These are phyloP conservation scores for Colletotrichum sp. DNA, from an alignment of 2,329 filamentous ascomycete genomes.

Conservation along the genomic window DNA sequence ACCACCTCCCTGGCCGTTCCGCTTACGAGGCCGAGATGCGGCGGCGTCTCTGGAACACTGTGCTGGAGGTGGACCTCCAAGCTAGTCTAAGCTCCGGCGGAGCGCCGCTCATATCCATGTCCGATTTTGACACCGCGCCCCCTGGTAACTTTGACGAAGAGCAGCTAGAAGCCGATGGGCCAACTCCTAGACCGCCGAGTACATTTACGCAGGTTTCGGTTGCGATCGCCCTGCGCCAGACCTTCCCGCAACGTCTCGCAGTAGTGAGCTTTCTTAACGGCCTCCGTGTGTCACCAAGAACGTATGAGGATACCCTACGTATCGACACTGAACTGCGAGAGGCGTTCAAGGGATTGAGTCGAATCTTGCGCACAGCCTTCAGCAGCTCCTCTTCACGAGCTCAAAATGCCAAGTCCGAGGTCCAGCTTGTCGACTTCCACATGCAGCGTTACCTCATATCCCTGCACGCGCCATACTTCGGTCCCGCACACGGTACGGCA, in stretches of 20 bases:
- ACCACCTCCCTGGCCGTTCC: slow-evolving; percentile 36
- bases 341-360: slow-evolving; percentile 46
- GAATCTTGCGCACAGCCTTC: slow-evolving; percentile 30
- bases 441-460: slow-evolving; percentile 59
- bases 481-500: slow-evolving; percentile 40
- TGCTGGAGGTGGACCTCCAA: slow-evolving; percentile 52
- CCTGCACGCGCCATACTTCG: slow-evolving; percentile 60
- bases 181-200: slow-evolving; percentile 34
- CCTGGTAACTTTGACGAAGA: slow-evolving; percentile 58
- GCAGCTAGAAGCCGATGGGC: slow-evolving; percentile 39
- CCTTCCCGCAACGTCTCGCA: slow-evolving; percentile 47
- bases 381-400: not conserved
- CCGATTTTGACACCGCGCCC: slow-evolving; percentile 53
- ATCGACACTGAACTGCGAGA: slow-evolving; percentile 47
- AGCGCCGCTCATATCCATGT: slow-evolving; percentile 45
- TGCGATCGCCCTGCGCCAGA: slow-evolving; percentile 45
- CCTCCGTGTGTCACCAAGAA: slow-evolving; percentile 32
- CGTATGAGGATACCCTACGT: slow-evolving; percentile 50
- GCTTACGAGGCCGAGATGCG: slow-evolving; percentile 50
- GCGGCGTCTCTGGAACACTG: slow-evolving; percentile 57
- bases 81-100: slow-evolving; percentile 51
- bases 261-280: slow-evolving; percentile 49
- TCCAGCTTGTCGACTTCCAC: slow-evolving; percentile 53
- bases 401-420: slow-evolving; percentile 40
- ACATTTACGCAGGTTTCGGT: slow-evolving; percentile 46